Conservation (phyloP, 164 flowering plant genomes). For the Cinnamomum chago region DNA sequence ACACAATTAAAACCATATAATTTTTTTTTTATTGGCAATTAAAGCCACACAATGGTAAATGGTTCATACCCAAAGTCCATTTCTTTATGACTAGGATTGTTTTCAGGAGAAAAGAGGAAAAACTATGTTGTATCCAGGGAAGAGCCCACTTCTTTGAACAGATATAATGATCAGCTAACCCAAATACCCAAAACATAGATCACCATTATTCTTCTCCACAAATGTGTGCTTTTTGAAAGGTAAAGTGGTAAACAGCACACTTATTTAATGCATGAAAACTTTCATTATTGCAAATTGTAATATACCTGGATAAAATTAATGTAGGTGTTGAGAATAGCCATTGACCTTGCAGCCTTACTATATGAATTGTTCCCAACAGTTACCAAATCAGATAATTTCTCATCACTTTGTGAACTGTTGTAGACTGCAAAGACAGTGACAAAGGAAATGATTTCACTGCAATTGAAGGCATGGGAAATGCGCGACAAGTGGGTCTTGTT, state of each 20-base stretch:
- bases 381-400: conserved; percentile 37
- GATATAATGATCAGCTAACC: not conserved
- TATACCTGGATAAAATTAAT: conserved; percentile 83
- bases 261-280: not conserved
- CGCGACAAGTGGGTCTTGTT: conserved; percentile 45
- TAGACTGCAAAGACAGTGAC: conserved; percentile 75
- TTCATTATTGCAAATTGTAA: not conserved
- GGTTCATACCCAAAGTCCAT: not conserved
- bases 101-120: not conserved
- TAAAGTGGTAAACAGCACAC: not conserved
- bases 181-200: not conserved
- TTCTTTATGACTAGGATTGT: not conserved
- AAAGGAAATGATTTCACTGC: conserved; percentile 39
- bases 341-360: conserved; percentile 65
- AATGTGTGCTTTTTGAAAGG: not conserved
- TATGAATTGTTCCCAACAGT: conserved; percentile 68
- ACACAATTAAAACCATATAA: not conserved
- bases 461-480: conserved; percentile 15
- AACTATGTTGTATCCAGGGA: not conserved
- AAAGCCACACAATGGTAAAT: not conserved
- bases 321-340: conserved; percentile 72
- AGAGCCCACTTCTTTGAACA: not conserved
- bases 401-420: conserved; percentile 36
- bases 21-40: not conserved
- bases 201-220: not conserved